Base-by-base conservation (phyloP, 345 rosid species). In the Hibiscus syriacus region DNA sequence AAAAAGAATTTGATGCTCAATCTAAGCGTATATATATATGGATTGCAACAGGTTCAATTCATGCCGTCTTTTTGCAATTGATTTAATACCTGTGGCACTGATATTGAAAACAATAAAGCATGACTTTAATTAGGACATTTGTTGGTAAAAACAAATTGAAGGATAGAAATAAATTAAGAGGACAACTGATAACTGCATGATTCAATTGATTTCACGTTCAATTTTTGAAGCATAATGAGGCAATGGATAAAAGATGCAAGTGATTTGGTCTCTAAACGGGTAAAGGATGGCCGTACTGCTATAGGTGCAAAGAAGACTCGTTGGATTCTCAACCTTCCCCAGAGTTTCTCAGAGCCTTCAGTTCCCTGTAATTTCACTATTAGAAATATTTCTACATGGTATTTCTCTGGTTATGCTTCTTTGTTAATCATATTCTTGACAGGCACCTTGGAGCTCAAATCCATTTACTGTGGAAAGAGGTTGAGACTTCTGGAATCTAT, bases 381-480 rank as follows among this genome's bases (percentile, higher is more conserved):
- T 36, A 20, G 26, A 50, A 2, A 55, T 9, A 19, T n/a, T 60
- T 29, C 7, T 16, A 14, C 63, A 60, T 23, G 29, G 8, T 59
- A 20, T n/a, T 66, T 55, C 46, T 25, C 2, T 30, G 14, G 19
- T 49, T 56, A 62, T 67, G 64, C 54, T 29, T 66, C 64, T 69
- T 48, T 56, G 26, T 72, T 83, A 59, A 83, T 66, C 58, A 30
- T 73, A 70, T 69, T 64, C 61, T 74, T 49, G 60, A 38, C 86
- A 93, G 94, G 78, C 78, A 23, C 96, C 17, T 59, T 55, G 23
- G 88, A 82, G 68, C 89, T 89, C 68, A 75, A 57, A 73, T 69
- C 80, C n/a, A 83, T 93, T 56, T 78, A 71, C 72, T 39, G 50
- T 52, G 58, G 34, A 65, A 70, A 70, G 73, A 80, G 61, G 30